phyloP scores from a whole-genome alignment of 768 basidiomycete species.

The Kwoniella bestiolae region DNA sequence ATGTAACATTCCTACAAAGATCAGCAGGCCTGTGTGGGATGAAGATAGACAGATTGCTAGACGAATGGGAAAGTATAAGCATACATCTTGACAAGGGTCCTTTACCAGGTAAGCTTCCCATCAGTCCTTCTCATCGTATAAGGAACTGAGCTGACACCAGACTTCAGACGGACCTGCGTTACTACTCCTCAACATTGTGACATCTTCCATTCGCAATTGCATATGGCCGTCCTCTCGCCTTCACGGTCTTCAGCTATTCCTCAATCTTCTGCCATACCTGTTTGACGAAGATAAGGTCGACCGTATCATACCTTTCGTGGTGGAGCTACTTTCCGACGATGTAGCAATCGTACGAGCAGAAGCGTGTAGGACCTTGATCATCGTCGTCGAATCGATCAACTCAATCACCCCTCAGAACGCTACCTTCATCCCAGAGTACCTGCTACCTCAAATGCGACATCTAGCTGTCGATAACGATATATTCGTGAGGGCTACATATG shows the following conservation, averaged over 20 bases:
- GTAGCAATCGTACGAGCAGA: slow-evolving; percentile 78
- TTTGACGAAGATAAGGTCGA: slow-evolving; percentile 96
- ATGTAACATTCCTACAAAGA: slow-evolving; percentile 34
- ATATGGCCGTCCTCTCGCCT: slow-evolving; percentile 82
- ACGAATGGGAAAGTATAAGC: slow-evolving; percentile 66
- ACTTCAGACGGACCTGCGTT: slow-evolving; percentile 80
- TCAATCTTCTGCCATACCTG: slow-evolving; percentile 76
- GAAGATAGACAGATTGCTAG: slow-evolving; percentile 83
- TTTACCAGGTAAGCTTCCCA: slow-evolving; percentile 28
- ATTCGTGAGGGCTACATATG: slow-evolving; percentile 77
- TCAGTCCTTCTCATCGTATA: background rate
- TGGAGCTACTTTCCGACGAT: slow-evolving; percentile 86
- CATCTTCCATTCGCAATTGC: slow-evolving; percentile 87
- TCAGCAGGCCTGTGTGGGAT: slow-evolving; percentile 47
- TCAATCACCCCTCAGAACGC: slow-evolving; percentile 58
- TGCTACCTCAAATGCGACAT: slow-evolving; percentile 85
- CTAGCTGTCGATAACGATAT: slow-evolving; percentile 82
- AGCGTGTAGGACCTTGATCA: slow-evolving; percentile 43
- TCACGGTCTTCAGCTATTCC: slow-evolving; percentile 80
- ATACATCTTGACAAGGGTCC: slow-evolving; percentile 34
- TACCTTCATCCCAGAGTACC: slow-evolving; percentile 89
- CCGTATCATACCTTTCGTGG: slow-evolving; percentile 86
- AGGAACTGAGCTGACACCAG: background rate
- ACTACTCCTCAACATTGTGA: slow-evolving; percentile 82
- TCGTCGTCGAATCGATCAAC: slow-evolving; percentile 45